Evolutionary conservation across 129 eudicot genomes (phyloP), one percentile per base, ranked within the genome.

Genomic region (Artemisia annua): DNA sequence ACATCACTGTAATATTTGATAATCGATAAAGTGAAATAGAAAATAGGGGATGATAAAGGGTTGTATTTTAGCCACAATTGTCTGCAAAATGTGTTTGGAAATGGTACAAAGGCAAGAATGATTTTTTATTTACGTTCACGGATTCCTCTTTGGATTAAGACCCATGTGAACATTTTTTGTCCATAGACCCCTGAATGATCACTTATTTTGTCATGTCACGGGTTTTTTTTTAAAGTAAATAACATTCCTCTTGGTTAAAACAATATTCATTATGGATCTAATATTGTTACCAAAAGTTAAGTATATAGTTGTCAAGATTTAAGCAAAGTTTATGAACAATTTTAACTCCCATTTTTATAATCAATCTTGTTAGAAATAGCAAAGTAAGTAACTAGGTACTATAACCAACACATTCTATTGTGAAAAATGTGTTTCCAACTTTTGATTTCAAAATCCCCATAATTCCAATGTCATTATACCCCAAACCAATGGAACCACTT

Each of bases 121-220:
- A 76, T 68, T 76, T 73, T 67, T 71, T 39, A 39, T 39, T 7
- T 7, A 39, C 46, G 43, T 28, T 78, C 82, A 78, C 82, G 82
- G 76, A 77, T 53, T 64, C 35, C 17, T 69, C 63, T 66, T 58
- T 46, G 70, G 11, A 66, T 69, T 50, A 39, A 50, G 54, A 70
- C 72, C 65, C 82, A 78, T 78, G 82, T 78, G 82, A 71, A 12
- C 66, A 14, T 63, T n/a, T 71, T 78, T 78, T 78, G 82, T 78
- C 81, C 66, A 70, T 63, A 14, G 43, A 63, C 6, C 70, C 63
- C 30, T 54, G 32, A 55, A 75, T 75, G 48, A 75, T 66, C 73
- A 61, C 57, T 53, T 18, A 35, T 70, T 48, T 32, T 73, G 26
- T 26, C 56, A 43, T 70, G 53, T 77, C 81, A 77, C 81, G 76